These are phyloP conservation scores for Colletotrichum truncatum DNA, from an alignment of 2,329 filamentous ascomycete species.

Conservation along the genomic window DNA sequence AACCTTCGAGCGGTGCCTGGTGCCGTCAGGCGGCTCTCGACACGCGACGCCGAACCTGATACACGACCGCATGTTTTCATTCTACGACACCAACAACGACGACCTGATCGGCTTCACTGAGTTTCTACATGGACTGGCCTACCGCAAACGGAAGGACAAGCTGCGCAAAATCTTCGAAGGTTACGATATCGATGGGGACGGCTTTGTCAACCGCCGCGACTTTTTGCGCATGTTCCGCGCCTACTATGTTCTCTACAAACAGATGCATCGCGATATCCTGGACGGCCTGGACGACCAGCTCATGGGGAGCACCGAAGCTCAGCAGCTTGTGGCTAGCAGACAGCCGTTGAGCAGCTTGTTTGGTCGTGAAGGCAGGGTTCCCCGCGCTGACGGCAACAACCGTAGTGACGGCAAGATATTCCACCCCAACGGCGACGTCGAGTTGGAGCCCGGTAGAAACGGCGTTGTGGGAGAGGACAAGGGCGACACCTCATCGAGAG, in stretches of 20 bases:
- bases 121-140: conserved; percentile 85
- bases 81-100: conserved; percentile 92
- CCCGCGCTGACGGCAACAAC: conserved; percentile 68
- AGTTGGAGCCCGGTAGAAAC: conserved; percentile 66
- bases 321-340: conserved; percentile 78
- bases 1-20: conserved; percentile 91
- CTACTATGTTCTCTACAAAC: conserved; percentile 90
- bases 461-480: conserved; percentile 68
- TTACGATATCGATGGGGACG: conserved; percentile 91
- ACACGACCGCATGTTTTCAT: conserved; percentile 95
- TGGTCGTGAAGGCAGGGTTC: conserved; percentile 76
- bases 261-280: conserved; percentile 86
- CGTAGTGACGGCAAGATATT: conserved; percentile 74
- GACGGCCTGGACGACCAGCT: conserved; percentile 81
- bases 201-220: conserved; percentile 85
- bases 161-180: conserved; percentile 82
- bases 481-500: conserved; percentile 67
- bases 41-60: conserved; percentile 87
- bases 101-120: conserved; percentile 92
- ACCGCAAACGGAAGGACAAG: conserved; percentile 73
- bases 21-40: conserved; percentile 82
- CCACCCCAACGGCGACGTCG: conserved; percentile 69
- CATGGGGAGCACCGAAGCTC: conserved; percentile 77
- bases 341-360: conserved; percentile 81
- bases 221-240: conserved; percentile 92